Percentiles rank a stretch among this genome's conserved stretches.
Conservation (phyloP, 768 basidiomycete genomes). For the Trametes meyenii region DNA sequence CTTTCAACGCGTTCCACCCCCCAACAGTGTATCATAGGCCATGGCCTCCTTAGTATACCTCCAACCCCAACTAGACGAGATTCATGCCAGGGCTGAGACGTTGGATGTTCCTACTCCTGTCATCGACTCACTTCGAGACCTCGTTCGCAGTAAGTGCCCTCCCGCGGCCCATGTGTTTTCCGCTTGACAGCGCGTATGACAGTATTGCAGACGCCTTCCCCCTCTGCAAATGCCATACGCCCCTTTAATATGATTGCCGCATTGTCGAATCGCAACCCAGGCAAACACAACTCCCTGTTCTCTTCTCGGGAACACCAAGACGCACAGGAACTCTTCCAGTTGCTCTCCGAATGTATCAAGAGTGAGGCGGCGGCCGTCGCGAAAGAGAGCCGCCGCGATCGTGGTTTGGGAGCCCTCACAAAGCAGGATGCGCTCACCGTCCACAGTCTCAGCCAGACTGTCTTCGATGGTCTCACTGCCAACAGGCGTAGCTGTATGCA, state of each 20-base stretch:
- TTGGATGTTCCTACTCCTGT: conserved; percentile 86
- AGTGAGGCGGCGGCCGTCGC: conserved; percentile 78
- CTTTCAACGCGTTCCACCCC: neutral
- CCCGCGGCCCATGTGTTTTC: conserved; percentile 4
- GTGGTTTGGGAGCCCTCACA: conserved; percentile 66
- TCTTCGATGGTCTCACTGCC: conserved; percentile 90
- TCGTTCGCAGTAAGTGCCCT: conserved; percentile 60
- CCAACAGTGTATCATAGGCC: conserved; percentile 52
- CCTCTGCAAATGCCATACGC: conserved; percentile 62
- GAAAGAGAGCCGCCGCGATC: conserved; percentile 68
- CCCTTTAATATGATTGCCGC: conserved; percentile 74
- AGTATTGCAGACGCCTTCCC: conserved; percentile 70
- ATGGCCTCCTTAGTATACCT: conserved; percentile 86
- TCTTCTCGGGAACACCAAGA: conserved; percentile 95
- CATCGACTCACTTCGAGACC: conserved; percentile 74
- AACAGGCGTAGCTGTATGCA: conserved; percentile 84
- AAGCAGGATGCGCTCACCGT: conserved; percentile 27
- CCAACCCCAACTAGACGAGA: conserved; percentile 74
- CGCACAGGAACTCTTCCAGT: conserved; percentile 96
- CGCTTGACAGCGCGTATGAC: conserved; percentile 12
- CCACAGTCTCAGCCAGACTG: conserved; percentile 58
- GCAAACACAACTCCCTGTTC: conserved; percentile 66
- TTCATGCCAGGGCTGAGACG: conserved; percentile 75
- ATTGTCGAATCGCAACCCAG: conserved; percentile 56
- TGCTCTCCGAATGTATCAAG: conserved; percentile 87